A percentile compares a stretch with the other conserved stretches of the same genome.
phyloP scores from a whole-genome alignment of 176 grass and related monocot genomes.

The Tuctoria greenei region DNA sequence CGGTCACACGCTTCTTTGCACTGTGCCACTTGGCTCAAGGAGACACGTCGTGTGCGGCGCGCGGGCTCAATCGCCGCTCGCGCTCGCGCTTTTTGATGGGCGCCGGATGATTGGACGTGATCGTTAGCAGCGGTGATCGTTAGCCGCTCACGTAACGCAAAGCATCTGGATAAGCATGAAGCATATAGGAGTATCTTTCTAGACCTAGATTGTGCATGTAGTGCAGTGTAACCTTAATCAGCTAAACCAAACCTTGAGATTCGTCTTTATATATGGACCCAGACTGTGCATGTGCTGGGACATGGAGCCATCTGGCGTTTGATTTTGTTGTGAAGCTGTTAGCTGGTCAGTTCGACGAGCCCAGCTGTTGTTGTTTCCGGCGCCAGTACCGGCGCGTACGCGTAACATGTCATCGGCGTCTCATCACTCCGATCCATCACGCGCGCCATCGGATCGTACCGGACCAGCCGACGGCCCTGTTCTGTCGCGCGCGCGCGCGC shows the following conservation, averaged over 20 bases:
- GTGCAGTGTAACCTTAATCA: too few relatives aligned
- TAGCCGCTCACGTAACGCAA: too few relatives aligned
- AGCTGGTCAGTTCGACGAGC: slow-evolving; percentile 17
- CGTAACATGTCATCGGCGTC: too few relatives aligned
- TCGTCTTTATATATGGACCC: too few relatives aligned
- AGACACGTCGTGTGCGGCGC: not conserved
- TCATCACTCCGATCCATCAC: not conserved
- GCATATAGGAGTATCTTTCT: not conserved
- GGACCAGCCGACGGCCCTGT: too few relatives aligned
- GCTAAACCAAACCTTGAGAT: too few relatives aligned
- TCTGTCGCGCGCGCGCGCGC: not conserved
- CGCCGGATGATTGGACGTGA: slow-evolving; percentile 40
- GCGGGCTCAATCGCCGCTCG: slow-evolving; percentile 37
- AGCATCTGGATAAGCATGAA: too few relatives aligned
- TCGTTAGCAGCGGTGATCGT: not conserved
- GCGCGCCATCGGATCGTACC: too few relatives aligned
- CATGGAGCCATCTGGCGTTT: too few relatives aligned
- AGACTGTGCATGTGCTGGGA: too few relatives aligned
- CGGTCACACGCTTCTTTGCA: slow-evolving; percentile 19
- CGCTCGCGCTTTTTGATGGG: slow-evolving; percentile 32
- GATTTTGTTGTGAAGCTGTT: not conserved
- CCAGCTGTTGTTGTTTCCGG: slow-evolving; percentile 10
- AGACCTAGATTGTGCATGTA: not conserved
- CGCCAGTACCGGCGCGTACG: too few relatives aligned
- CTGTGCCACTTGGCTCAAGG: slow-evolving; percentile 64